Percentiles rank a stretch among this genome's conserved stretches.
Conservation (phyloP, 805 yeast genomes). For the Saturnispora silvae region DNA sequence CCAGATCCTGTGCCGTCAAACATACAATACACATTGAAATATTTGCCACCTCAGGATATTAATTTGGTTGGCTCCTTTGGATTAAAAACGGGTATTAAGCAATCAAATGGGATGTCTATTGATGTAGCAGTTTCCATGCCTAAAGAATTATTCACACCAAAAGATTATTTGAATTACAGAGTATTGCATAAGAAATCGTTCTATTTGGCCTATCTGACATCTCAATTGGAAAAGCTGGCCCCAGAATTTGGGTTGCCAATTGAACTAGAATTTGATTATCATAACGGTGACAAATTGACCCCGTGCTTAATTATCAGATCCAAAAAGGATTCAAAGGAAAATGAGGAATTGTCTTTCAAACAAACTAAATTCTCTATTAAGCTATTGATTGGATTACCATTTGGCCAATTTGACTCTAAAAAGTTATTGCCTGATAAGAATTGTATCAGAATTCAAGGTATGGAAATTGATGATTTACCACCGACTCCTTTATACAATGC, state of each 20-base stretch:
- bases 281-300: conserved; percentile 66
- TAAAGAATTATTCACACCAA: conserved; percentile 56
- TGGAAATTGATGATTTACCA: conserved; percentile 22
- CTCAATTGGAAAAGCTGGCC: conserved; percentile 43
- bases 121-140: conserved; percentile 87
- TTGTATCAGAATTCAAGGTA: conserved; percentile 58
- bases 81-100: conserved; percentile 66
- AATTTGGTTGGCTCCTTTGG: conserved; percentile 86
- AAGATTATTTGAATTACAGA: conserved; percentile 84
- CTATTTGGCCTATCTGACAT: conserved; percentile 71
- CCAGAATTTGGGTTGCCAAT: conserved; percentile 50
- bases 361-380: conserved; percentile 65
- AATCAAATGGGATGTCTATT: conserved; percentile 49
- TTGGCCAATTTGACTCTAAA: conserved; percentile 58
- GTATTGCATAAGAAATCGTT: conserved; percentile 85
- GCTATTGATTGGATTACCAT: conserved; percentile 63
- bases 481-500: conserved; percentile 88
- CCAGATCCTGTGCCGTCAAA: conserved; percentile 77
- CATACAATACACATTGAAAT: conserved; percentile 62
- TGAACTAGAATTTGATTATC: conserved; percentile 49
- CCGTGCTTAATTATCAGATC: conserved; percentile 65
- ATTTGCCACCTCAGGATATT: conserved; percentile 58
- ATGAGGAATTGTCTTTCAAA: conserved; percentile 44
- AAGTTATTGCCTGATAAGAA: conserved; percentile 74
- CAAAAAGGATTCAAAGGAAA: conserved; percentile 29